Conservation (phyloP, 768 basidiomycete genomes). For the Leccinum imitatum region DNA sequence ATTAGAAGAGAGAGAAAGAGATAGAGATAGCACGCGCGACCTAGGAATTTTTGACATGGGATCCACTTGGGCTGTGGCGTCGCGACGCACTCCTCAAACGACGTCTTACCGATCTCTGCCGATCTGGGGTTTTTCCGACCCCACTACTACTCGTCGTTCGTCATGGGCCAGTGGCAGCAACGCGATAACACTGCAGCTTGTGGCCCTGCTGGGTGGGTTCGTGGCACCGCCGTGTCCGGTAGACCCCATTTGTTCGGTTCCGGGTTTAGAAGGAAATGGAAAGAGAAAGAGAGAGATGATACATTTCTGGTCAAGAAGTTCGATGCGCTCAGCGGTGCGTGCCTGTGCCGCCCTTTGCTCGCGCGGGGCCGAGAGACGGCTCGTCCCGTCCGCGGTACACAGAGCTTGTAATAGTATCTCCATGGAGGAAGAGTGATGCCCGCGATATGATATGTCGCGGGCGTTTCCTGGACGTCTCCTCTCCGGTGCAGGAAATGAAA, state of each 20-base stretch:
- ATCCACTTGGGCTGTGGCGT: neutral
- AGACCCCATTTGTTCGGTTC: neutral
- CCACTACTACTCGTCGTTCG: neutral
- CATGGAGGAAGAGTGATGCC: slow-evolving; percentile 9
- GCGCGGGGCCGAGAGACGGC: slow-evolving; percentile 7
- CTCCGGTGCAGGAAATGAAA: neutral
- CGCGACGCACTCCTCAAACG: neutral
- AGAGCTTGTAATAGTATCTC: neutral
- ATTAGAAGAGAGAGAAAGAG: neutral
- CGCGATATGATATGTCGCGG: slow-evolving; percentile 1
- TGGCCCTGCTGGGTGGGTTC: neutral
- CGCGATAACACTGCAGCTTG: neutral
- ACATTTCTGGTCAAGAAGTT: neutral
- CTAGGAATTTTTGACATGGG: neutral
- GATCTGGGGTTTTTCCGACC: neutral
- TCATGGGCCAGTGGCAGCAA: neutral
- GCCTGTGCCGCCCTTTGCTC: neutral
- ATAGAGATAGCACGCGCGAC: neutral
- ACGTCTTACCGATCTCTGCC: neutral
- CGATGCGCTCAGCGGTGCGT: neutral
- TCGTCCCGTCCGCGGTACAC: neutral
- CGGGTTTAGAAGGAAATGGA: neutral
- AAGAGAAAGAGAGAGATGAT: neutral
- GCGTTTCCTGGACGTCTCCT: neutral
- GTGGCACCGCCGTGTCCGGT: neutral